These are phyloP conservation scores for Alloteropsis semialata DNA, from an alignment of 176 grass and related monocot species.

Conservation along the genomic window DNA sequence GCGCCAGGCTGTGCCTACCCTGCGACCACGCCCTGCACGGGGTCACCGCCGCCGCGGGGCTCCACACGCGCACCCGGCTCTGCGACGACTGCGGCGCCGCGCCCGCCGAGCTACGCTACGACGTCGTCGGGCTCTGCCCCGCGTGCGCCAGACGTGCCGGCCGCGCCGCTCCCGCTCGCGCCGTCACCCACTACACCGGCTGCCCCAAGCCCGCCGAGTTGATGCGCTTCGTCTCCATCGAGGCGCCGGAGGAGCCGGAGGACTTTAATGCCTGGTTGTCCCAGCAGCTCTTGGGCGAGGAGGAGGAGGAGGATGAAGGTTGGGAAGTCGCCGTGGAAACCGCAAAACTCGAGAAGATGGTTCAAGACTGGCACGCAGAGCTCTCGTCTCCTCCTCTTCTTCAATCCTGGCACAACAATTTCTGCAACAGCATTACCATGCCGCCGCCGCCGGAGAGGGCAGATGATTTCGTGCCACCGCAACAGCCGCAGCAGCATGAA, in stretches of 20 bases:
- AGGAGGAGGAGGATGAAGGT: background rate
- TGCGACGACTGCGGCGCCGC: conserved; percentile 42
- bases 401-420: background rate
- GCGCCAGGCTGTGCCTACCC: conserved; percentile 38
- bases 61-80: conserved; percentile 34
- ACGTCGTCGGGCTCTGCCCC: background rate
- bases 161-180: too few relatives aligned
- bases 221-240: conserved; percentile 4
- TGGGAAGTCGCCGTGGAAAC: background rate
- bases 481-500: background rate
- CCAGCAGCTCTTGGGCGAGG: background rate
- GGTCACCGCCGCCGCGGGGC: background rate
- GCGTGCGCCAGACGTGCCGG: background rate
- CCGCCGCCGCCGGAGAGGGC: background rate
- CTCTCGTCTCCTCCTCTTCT: background rate
- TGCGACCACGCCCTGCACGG: conserved; percentile 50
- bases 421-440: background rate
- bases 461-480: background rate
- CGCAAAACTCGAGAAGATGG: background rate
- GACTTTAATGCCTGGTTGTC: conserved; percentile 21
- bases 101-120: conserved; percentile 4
- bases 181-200: conserved; percentile 11
- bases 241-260: background rate
- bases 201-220: conserved; percentile 13
- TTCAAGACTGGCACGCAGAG: background rate